These are phyloP conservation scores for Blumeria graminis DNA, from an alignment of 2,329 filamentous ascomycete species.

Conservation along the genomic window DNA sequence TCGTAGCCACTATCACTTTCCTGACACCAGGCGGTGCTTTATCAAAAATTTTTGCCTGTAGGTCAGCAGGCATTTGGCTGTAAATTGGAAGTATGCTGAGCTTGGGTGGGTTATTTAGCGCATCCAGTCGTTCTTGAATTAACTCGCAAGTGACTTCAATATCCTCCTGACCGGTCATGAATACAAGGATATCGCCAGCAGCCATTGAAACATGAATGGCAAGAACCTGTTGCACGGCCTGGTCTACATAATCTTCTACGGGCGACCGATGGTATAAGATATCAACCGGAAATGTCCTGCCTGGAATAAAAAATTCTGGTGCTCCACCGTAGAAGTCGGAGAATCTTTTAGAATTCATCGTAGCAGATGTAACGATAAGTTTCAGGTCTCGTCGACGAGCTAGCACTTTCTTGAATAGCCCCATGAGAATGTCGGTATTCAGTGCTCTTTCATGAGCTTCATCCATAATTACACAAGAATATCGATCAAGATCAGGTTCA, in stretches of 20 bases:
- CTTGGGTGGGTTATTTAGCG: constrained; percentile 84
- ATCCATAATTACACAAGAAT: constrained; percentile 98
- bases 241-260: constrained; percentile 93
- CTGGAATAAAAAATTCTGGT: constrained; percentile 88
- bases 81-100: constrained; percentile 92
- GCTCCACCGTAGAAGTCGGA: constrained; percentile 90
- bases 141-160: constrained; percentile 94
- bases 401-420: constrained; percentile 89
- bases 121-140: constrained; percentile 62
- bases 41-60: constrained; percentile 96
- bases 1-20: constrained; percentile 95
- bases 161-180: constrained; percentile 98
- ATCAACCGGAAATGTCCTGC: constrained; percentile 89
- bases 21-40: constrained; percentile 69
- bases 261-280: constrained; percentile 87
- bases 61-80: constrained; percentile 95
- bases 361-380: constrained; percentile 90
- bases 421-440: constrained; percentile 95
- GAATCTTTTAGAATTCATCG: constrained; percentile 94
- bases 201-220: constrained; percentile 93
- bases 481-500: constrained; percentile 79
- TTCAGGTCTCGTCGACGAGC: constrained; percentile 77
- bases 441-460: constrained; percentile 92
- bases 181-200: constrained; percentile 79
- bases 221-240: constrained; percentile 83